phyloP scores from a whole-genome alignment of 2,329 filamentous ascomycete species.

The Aureobasidium sp. region DNA sequence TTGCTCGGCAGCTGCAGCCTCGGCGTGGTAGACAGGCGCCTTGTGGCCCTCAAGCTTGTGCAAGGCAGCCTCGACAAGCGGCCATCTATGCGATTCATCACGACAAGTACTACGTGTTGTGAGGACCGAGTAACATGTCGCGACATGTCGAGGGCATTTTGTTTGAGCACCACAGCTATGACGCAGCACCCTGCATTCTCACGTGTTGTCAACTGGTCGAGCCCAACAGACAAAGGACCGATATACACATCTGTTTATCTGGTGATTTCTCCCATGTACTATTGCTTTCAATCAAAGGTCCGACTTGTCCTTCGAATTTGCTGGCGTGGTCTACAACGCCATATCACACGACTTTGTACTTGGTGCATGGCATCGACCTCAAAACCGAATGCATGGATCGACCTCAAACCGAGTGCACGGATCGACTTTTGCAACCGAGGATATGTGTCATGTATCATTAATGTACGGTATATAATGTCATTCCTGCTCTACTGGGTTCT shows the following conservation, averaged over 20 bases:
- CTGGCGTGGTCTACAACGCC: neutral
- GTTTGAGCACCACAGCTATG: neutral
- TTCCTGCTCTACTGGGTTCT: constrained; percentile 53
- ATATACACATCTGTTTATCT: neutral
- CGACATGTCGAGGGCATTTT: neutral
- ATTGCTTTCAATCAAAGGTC: neutral
- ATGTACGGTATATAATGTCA: neutral
- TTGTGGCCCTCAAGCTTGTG: no score
- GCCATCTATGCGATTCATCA: neutral
- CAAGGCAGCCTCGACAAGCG: neutral
- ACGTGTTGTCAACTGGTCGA: neutral
- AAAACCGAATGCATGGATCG: neutral
- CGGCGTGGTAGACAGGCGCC: neutral
- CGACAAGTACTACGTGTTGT: neutral
- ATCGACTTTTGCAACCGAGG: neutral
- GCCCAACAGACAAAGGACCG: neutral
- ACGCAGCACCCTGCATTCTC: neutral
- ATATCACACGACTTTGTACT: constrained; percentile 1
- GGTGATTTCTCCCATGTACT: neutral
- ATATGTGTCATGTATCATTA: neutral
- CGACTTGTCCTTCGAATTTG: neutral
- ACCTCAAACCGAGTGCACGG: neutral
- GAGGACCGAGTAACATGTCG: neutral
- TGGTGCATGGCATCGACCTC: neutral
- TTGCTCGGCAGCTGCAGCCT: neutral